Base-by-base conservation (phyloP, 2,329 filamentous ascomycete species). In the Lachnellula willkommii region DNA sequence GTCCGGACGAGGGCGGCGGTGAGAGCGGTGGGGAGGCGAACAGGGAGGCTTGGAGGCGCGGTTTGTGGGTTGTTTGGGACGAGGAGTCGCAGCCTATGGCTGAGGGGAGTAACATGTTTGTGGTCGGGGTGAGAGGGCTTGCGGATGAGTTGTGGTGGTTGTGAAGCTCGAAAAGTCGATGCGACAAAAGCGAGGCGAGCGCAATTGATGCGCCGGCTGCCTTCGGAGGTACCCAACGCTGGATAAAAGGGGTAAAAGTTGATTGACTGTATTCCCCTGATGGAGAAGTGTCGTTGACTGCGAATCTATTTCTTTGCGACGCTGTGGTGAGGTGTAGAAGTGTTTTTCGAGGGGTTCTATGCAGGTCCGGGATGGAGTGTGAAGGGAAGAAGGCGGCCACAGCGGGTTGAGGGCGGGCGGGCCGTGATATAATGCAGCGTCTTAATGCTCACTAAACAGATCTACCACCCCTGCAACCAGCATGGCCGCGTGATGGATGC, bases 101-200 rank as follows among this genome's bases (percentile, higher is more conserved):
- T 32, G 81, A 84, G 20, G 81, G 81, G 59, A 84, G 76, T 56
- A 84, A 71, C 82, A 85, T 85, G 22, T 60, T 74, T 50, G 53
- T 50, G 47, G 36, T 48, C 50, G 52, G 35, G 46, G 35, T 40
- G 12, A 28, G 45, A 8, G 22, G 36, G 20, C 46, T 17, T 35
- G 47, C 40, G 52, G 22, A 36, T 24, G 24, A 47, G 15, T 39
- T 55, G 42, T 53, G 15, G 17, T 48, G 50, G 48, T 53, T 49
- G 42, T 50, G 32, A 43, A 51, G 49, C 11, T 51, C 24, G 24
- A 35, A 32, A 15, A 54, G 47, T 57, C 59, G 59, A 54, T 54
- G 59, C 56, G 43, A 51, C 39, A 26, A 20, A 17, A 32, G 50
- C 50, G 37, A 35, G 26, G 15, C 50, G 48, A 40, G 46, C 32